Evolutionary conservation across 306 rosid genomes (phyloP).

Genomic region (Inga oerstediana): DNA sequence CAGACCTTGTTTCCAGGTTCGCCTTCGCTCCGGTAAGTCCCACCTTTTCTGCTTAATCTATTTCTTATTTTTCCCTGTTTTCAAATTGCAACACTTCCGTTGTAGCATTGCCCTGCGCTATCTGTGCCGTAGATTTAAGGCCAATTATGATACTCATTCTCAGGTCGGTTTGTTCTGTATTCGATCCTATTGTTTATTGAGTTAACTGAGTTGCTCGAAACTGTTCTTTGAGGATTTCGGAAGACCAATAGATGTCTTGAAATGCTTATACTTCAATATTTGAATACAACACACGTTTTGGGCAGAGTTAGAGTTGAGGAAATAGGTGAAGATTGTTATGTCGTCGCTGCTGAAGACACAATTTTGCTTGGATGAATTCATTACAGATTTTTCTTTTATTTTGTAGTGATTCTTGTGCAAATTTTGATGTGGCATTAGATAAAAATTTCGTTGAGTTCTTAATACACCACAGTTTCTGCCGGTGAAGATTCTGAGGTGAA

Average conservation of each 20-base stretch:
- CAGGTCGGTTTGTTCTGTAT: not conserved
- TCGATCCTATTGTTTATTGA: not conserved
- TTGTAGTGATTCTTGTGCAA: not conserved
- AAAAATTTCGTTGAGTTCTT: constrained; percentile 32
- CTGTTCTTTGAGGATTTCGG: not conserved
- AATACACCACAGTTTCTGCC: constrained; percentile 45
- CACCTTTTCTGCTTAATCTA: not conserved
- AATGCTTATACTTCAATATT: not conserved
- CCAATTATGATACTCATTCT: not conserved
- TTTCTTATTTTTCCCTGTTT: not conserved
- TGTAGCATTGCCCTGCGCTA: not conserved
- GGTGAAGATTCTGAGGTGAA: constrained; percentile 38
- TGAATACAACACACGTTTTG: not conserved
- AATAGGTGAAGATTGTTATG: not conserved
- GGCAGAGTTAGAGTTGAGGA: not conserved
- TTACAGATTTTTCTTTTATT: not conserved
- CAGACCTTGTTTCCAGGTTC: constrained; percentile 41
- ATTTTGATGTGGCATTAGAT: constrained; percentile 17
- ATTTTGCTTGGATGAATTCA: constrained; percentile 6
- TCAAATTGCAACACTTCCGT: not conserved
- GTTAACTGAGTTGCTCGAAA: not conserved
- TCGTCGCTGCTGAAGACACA: not conserved
- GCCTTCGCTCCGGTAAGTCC: constrained; percentile 49
- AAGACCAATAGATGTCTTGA: not conserved
- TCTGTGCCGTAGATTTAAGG: not conserved